These are phyloP conservation scores for Cladophialophora bantiana DNA, from an alignment of 2,329 filamentous ascomycete species.

Conservation along the genomic window DNA sequence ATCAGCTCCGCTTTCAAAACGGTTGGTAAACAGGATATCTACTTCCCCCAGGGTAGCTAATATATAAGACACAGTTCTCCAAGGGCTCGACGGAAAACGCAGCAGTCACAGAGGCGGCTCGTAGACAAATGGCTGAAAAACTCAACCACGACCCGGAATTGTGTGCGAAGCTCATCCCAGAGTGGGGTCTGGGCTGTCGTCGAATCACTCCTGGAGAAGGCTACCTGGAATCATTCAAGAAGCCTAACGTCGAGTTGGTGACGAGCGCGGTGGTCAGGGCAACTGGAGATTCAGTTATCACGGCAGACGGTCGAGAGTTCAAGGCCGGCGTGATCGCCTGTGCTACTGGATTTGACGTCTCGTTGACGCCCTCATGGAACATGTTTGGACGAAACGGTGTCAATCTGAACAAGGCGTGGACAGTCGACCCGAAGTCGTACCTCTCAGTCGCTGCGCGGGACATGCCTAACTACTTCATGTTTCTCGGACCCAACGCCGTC, in stretches of 20 bases:
- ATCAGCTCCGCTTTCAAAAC: slow-evolving; percentile 34
- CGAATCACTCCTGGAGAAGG: slow-evolving; percentile 60
- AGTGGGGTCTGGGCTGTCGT: slow-evolving; percentile 51
- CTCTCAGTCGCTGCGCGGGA: slow-evolving; percentile 38
- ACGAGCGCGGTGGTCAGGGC: slow-evolving; percentile 48
- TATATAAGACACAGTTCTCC: slow-evolving; percentile 15
- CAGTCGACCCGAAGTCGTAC: slow-evolving; percentile 41
- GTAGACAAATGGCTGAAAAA: slow-evolving; percentile 25
- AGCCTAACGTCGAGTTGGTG: slow-evolving; percentile 47
- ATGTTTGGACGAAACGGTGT: slow-evolving; percentile 45
- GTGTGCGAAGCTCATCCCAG: slow-evolving; percentile 38
- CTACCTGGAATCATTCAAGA: slow-evolving; percentile 57
- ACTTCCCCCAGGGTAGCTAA: background rate
- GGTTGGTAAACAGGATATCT: background rate
- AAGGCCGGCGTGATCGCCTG: slow-evolving; percentile 47
- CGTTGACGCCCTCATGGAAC: slow-evolving; percentile 46
- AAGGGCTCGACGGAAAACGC: slow-evolving; percentile 32
- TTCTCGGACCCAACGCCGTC: slow-evolving; percentile 43
- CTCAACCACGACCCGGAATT: slow-evolving; percentile 38
- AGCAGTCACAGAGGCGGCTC: slow-evolving; percentile 25
- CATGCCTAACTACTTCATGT: slow-evolving; percentile 48
- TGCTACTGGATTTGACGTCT: slow-evolving; percentile 53
- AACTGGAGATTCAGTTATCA: slow-evolving; percentile 42
- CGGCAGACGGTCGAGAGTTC: slow-evolving; percentile 35
- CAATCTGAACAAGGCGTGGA: slow-evolving; percentile 43